These are phyloP conservation scores for Aspergillus awamori DNA, from an alignment of 2,329 filamentous ascomycete genomes.

Conservation along the genomic window DNA sequence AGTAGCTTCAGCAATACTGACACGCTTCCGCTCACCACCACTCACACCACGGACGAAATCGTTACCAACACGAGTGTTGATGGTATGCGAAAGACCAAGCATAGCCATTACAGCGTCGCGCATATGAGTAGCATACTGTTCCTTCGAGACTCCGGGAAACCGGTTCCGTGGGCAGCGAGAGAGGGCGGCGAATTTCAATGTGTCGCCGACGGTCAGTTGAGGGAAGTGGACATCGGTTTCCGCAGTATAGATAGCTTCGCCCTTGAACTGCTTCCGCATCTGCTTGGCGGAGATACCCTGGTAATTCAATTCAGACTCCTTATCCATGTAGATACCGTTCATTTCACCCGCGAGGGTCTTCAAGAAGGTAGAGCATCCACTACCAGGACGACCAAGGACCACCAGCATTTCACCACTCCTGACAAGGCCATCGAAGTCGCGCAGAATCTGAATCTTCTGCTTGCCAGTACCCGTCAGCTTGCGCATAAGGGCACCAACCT, in stretches of 20 bases:
- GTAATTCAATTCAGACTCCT: constrained; percentile 77
- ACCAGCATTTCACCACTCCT: constrained; percentile 60
- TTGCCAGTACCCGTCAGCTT: constrained; percentile 39
- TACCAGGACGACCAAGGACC: constrained; percentile 56
- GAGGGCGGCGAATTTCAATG: constrained; percentile 73
- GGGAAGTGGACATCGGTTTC: constrained; percentile 85
- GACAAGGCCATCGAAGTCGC: constrained; percentile 66
- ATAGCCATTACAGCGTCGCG: constrained; percentile 51
- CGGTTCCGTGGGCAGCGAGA: constrained; percentile 57
- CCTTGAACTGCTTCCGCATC: constrained; percentile 71
- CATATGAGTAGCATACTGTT: constrained; percentile 48
- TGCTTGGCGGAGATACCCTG: constrained; percentile 57
- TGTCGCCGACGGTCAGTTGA: constrained; percentile 75
- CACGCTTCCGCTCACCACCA: constrained; percentile 64
- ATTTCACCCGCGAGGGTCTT: constrained; percentile 85
- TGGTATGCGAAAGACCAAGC: constrained; percentile 55
- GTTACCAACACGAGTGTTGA: constrained; percentile 52
- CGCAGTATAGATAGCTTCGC: constrained; percentile 84
- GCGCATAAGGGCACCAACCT: constrained; percentile 39
- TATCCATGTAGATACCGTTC: constrained; percentile 75
- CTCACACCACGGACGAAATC: constrained; percentile 65
- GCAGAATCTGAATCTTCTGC: constrained; percentile 62
- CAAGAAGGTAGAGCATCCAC: constrained; percentile 77
- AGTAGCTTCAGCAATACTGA: constrained; percentile 60
- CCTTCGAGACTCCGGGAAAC: constrained; percentile 44